phyloP scores from a whole-genome alignment of 1,284 basidiomycete species.

The Fomes fomentarius region DNA sequence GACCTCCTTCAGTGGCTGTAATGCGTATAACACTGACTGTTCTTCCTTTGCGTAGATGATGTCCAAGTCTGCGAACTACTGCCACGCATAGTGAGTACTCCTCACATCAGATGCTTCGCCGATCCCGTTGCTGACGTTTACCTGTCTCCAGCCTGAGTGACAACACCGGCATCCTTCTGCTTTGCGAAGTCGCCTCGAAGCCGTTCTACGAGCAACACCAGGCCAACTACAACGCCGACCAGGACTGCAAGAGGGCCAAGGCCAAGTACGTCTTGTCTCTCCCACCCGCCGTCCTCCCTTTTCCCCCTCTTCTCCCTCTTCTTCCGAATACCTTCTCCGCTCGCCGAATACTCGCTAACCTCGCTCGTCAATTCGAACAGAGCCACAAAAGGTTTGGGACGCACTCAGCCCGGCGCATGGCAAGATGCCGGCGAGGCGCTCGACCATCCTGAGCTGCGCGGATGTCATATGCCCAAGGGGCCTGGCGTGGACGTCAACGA shows the following conservation, averaged over 20 bases:
- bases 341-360: neutral
- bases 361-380: conserved; percentile 33
- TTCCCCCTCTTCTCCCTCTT: too few relatives aligned
- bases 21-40: too few relatives aligned
- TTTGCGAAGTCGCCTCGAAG: conserved; percentile 62
- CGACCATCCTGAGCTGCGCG: conserved; percentile 51
- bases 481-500: conserved; percentile 40
- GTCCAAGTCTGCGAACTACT: conserved; percentile 69
- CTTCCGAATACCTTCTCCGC: neutral
- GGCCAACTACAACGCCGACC: conserved; percentile 55
- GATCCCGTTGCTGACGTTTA: neutral
- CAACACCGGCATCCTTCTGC: conserved; percentile 53
- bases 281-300: too few relatives aligned
- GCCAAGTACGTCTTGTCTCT: conserved; percentile 32
- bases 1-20: neutral
- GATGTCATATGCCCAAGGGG: conserved; percentile 63
- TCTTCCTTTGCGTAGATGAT: conserved; percentile 50
- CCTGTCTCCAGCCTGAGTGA: conserved; percentile 46
- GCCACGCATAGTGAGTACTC: conserved; percentile 49
- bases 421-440: conserved; percentile 60
- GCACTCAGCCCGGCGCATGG: conserved; percentile 56
- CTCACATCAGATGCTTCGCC: neutral
- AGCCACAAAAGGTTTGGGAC: conserved; percentile 58
- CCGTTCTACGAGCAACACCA: conserved; percentile 53
- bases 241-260: conserved; percentile 46